Percentiles rank a stretch among this genome's conserved stretches.
phyloP scores from a whole-genome alignment of 2,329 filamentous ascomycete species.

The Cladosporium sp. region DNA sequence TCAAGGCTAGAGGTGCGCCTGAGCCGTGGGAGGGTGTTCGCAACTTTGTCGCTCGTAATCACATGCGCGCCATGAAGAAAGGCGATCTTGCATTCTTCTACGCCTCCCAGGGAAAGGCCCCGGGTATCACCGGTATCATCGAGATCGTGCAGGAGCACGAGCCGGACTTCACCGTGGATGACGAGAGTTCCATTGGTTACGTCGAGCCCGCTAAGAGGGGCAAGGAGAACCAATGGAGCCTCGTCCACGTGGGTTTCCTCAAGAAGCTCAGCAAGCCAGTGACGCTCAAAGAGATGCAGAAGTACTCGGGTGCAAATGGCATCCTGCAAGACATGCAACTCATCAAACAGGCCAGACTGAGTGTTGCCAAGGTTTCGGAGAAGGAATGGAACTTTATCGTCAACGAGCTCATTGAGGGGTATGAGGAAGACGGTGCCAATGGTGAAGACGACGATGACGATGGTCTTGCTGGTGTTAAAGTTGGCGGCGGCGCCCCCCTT shows the following conservation, averaged over 20 bases:
- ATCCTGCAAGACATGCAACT: slow-evolving; percentile 68
- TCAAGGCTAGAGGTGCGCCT: slow-evolving; percentile 69
- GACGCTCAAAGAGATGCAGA: slow-evolving; percentile 70
- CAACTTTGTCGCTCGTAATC: slow-evolving; percentile 70
- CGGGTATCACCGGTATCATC: slow-evolving; percentile 67
- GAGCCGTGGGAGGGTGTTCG: slow-evolving; percentile 82
- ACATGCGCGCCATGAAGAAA: slow-evolving; percentile 86
- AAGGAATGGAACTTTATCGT: slow-evolving; percentile 68
- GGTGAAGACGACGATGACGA: neutral
- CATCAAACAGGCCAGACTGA: slow-evolving; percentile 78
- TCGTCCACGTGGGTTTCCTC: slow-evolving; percentile 85
- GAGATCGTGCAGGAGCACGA: slow-evolving; percentile 84
- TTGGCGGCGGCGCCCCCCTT: neutral
- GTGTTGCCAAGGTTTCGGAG: slow-evolving; percentile 69
- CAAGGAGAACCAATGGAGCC: slow-evolving; percentile 69
- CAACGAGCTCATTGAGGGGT: slow-evolving; percentile 35
- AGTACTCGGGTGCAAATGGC: slow-evolving; percentile 61
- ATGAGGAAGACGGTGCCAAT: slow-evolving; percentile 26
- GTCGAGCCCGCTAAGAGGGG: slow-evolving; percentile 68
- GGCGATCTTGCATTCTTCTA: slow-evolving; percentile 97
- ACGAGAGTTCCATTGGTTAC: slow-evolving; percentile 76
- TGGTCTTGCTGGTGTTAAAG: slow-evolving; percentile 4
- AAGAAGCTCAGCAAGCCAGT: slow-evolving; percentile 77
- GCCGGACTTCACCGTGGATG: slow-evolving; percentile 73
- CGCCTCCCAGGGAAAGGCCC: slow-evolving; percentile 88